Evolutionary conservation across 2,329 filamentous ascomycete species (phyloP).

Genomic region (Hypoxylon sp.): DNA sequence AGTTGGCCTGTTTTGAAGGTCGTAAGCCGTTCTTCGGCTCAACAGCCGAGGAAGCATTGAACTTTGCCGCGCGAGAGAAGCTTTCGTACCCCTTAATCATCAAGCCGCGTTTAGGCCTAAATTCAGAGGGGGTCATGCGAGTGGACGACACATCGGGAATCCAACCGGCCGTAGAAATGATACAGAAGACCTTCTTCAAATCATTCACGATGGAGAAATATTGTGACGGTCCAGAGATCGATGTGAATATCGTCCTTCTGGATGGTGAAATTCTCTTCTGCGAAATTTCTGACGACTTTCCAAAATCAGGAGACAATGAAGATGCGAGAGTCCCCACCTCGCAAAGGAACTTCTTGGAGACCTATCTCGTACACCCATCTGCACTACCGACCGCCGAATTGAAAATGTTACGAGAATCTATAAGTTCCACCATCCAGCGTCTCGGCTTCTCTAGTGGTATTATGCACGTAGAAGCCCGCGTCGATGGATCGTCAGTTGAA

Average conservation of each 20-base stretch:
- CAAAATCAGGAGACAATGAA: constrained; percentile 48
- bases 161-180: constrained; percentile 35
- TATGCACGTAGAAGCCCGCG: constrained; percentile 51
- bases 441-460: constrained; percentile 50
- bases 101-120: constrained; percentile 50
- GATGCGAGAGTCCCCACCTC: constrained; percentile 16
- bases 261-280: constrained; percentile 50
- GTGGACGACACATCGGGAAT: constrained; percentile 42
- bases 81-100: constrained; percentile 50
- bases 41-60: constrained; percentile 44
- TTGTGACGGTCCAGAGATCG: constrained; percentile 51
- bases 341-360: constrained; percentile 50
- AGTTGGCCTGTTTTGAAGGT: constrained; percentile 45
- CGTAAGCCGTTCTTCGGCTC: constrained; percentile 43
- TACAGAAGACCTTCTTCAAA: constrained; percentile 41
- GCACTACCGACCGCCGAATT: constrained; percentile 49
- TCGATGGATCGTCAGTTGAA: constrained; percentile 45
- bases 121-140: constrained; percentile 51
- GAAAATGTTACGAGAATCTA: constrained; percentile 35
- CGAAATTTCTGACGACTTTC: constrained; percentile 54
- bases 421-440: constrained; percentile 39
- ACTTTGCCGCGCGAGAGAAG: constrained; percentile 30
- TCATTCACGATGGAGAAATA: constrained; percentile 50
- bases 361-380: constrained; percentile 51
- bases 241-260: constrained; percentile 51